These are phyloP conservation scores for Podosphaera fusca DNA, from an alignment of 2,329 filamentous ascomycete species.

Conservation along the genomic window DNA sequence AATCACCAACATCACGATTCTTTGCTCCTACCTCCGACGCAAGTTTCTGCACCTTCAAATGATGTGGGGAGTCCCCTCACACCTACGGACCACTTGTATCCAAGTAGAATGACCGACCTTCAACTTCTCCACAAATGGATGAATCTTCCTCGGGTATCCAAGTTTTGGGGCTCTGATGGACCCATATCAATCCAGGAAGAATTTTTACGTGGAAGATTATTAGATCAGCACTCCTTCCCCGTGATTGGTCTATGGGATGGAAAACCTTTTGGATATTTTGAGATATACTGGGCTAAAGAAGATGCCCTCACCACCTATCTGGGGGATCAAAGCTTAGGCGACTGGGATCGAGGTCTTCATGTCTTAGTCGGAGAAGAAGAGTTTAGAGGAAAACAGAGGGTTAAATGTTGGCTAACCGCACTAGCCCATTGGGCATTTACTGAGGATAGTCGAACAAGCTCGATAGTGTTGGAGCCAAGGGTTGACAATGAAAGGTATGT, in stretches of 20 bases:
- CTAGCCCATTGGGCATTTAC: conserved; percentile 71
- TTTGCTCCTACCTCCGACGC: conserved; percentile 13
- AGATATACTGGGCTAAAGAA: conserved; percentile 96
- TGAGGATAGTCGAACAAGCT: conserved; percentile 59
- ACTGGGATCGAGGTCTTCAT: conserved; percentile 78
- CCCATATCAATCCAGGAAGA: conserved; percentile 32
- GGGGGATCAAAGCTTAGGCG: conserved; percentile 36
- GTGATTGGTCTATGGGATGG: conserved; percentile 87
- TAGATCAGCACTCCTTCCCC: conserved; percentile 58
- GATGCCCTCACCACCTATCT: conserved; percentile 53
- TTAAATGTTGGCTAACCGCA: conserved; percentile 61
- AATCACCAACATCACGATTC: conserved; percentile 10
- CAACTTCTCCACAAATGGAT: conserved; percentile 72
- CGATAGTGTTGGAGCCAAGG: conserved; percentile 67
- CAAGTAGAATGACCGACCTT: conserved; percentile 24
- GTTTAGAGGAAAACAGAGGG: conserved; percentile 54
- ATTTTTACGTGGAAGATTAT: conserved; percentile 45
- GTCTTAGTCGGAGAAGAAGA: conserved; percentile 81
- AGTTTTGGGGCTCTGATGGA: conserved; percentile 58
- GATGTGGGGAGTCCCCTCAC: conserved; percentile 18
- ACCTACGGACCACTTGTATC: conserved; percentile 17
- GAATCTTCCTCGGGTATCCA: conserved; percentile 57
- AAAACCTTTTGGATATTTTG: conserved; percentile 89
- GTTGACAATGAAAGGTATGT: conserved; percentile 74
- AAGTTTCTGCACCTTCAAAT: conserved; percentile 18